Base-by-base conservation (phyloP, 306 rosid species). In the Cicer arietinum region DNA sequence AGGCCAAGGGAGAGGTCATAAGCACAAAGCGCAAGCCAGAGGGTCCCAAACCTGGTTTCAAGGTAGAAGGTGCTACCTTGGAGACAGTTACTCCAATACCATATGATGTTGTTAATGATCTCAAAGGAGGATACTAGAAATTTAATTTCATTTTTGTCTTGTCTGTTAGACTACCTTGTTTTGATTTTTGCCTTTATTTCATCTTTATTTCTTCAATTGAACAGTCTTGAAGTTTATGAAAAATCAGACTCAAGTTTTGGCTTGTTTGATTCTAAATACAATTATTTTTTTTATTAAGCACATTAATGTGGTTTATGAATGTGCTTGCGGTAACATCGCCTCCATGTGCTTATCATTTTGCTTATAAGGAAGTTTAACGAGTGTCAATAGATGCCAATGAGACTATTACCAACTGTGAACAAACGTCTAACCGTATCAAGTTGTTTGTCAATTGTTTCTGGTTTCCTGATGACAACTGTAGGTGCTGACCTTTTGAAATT, bases 1-100 rank as follows among this genome's bases (percentile, higher is more conserved):
- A 94, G 91, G 88, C 84, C 0, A 87, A 51, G 68, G 97, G 98
- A 0, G 88, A 77, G 75, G 83, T 86, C 10, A 90, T 94, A 10
- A 87, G 96, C 84, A 94, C 97, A 16, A 94, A 94, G 96, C 20
- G 67, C 7, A 60, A 60, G 45, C 67, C 67, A 7, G 45, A 60
- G 20, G 67, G 67, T 0, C 67, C 67, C 6, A 60, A 60, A 60
- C 67, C 67, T 60, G 67, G 67, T 7, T 60, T 60, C 45, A 60
- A 6, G 67, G 67, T 60, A 0, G 67, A 60, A 35, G 67, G 67
- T 35, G 67, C 67, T 37, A 60, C 67, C 37, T 13, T 60, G 20
- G 67, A 60, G 43, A 60, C 45, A 12, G 67, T 60, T 60, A 60
- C 67, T 60, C 69, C 69, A 5, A 64, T 64, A 4, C 69, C 69